Conservation (phyloP, 2,329 filamentous ascomycete species). For the Leptographium wingfieldii region DNA sequence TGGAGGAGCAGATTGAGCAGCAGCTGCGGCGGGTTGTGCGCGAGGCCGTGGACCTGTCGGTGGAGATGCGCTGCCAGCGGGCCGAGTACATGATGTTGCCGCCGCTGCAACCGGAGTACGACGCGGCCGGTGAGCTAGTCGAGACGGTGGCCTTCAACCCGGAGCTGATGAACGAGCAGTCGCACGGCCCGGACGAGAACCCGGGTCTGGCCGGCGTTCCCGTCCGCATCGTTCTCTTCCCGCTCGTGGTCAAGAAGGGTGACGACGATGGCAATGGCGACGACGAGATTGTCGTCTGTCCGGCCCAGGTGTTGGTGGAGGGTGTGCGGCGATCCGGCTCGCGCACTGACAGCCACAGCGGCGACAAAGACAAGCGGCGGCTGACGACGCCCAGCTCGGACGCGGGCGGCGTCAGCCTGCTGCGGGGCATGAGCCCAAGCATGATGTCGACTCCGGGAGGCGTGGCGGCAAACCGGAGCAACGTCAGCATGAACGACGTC, state of each 20-base stretch:
- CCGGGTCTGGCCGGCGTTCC: slow-evolving; percentile 53
- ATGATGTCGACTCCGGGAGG: slow-evolving; percentile 24
- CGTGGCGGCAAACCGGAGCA: slow-evolving; percentile 19
- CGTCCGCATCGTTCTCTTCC: slow-evolving; percentile 88
- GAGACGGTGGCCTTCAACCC: slow-evolving; percentile 88
- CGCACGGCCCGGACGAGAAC: slow-evolving; percentile 13
- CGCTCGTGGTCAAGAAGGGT: slow-evolving; percentile 90
- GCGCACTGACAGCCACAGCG: slow-evolving; percentile 1
- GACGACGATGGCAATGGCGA: slow-evolving; percentile 79
- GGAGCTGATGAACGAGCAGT: slow-evolving; percentile 88
- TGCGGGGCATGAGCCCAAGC: slow-evolving; percentile 13
- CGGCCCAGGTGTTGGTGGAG: slow-evolving; percentile 82
- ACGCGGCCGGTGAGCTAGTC: slow-evolving; percentile 78
- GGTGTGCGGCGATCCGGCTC: slow-evolving; percentile 9
- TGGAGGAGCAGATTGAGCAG: slow-evolving; percentile 68
- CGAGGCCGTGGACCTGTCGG: slow-evolving; percentile 76
- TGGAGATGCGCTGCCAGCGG: slow-evolving; percentile 95
- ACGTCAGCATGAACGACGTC: slow-evolving; percentile 20
- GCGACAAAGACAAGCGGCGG: slow-evolving; percentile 12
- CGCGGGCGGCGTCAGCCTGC: slow-evolving; percentile 30
- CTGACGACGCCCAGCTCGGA: slow-evolving; percentile 38
- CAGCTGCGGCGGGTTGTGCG: slow-evolving; percentile 80
- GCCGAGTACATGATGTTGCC: slow-evolving; percentile 99
- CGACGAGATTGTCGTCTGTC: slow-evolving; percentile 89
- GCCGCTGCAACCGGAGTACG: slow-evolving; percentile 86